Percentiles rank a stretch among this genome's conserved stretches.
Conservation (phyloP, 768 basidiomycete species). For the Trametes cinnabarina region DNA sequence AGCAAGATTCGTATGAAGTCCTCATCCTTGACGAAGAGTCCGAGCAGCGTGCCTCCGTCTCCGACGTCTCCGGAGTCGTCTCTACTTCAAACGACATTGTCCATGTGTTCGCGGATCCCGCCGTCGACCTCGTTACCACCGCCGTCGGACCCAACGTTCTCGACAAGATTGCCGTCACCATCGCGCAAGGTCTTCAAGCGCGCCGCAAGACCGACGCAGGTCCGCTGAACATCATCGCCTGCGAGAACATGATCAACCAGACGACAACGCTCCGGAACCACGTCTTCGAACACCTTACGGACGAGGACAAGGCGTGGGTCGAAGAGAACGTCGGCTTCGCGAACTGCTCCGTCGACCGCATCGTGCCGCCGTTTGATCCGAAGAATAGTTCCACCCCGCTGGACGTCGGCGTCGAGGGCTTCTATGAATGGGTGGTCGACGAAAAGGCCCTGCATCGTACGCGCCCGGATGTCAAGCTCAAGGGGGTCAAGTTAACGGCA, state of each 20-base stretch:
- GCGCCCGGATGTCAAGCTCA: conserved; percentile 26
- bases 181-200: conserved; percentile 34
- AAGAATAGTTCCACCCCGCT: conserved; percentile 24
- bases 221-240: conserved; percentile 38
- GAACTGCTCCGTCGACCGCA: conserved; percentile 43
- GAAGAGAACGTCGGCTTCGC: conserved; percentile 37
- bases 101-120: conserved; percentile 22
- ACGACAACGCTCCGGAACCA: conserved; percentile 32
- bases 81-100: conserved; percentile 15
- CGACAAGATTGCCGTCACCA: conserved; percentile 33
- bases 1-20: conserved; percentile 30
- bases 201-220: conserved; percentile 26
- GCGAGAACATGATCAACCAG: conserved; percentile 41
- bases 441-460: conserved; percentile 27
- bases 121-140: conserved; percentile 35
- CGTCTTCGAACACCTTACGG: conserved; percentile 30
- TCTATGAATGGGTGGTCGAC: conserved; percentile 43
- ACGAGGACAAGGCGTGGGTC: conserved; percentile 31
- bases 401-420: conserved; percentile 41
- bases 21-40: conserved; percentile 33
- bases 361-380: conserved; percentile 29
- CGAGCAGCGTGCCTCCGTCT: conserved; percentile 21
- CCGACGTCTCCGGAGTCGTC: conserved; percentile 22
- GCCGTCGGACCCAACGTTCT: conserved; percentile 37
- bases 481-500: conserved; percentile 33